Percentiles rank a stretch among this genome's conserved stretches.
These are phyloP conservation scores for Silene conica DNA, from an alignment of 148 eudicot genomes.

Conservation along the genomic window DNA sequence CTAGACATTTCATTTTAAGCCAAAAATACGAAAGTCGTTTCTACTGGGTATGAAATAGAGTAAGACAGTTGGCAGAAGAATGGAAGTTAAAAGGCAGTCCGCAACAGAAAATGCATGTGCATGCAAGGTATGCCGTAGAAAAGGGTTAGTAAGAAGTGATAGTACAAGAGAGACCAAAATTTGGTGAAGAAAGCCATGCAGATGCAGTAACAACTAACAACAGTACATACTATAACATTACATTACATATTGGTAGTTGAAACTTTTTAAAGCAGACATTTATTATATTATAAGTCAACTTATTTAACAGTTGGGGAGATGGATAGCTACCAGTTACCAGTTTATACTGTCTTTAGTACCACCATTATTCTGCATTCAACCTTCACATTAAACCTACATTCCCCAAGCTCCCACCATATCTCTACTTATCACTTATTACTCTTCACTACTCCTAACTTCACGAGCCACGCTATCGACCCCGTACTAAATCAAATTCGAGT, in stretches of 20 bases:
- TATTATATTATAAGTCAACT: slow-evolving; percentile 23
- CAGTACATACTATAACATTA: background rate
- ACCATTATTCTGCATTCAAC: slow-evolving; percentile 7
- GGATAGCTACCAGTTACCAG: slow-evolving; percentile 8
- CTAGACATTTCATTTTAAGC: background rate
- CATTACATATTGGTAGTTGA: slow-evolving; percentile 18
- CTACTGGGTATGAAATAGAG: background rate
- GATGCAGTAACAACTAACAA: background rate
- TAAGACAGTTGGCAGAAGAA: background rate
- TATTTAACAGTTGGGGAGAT: slow-evolving; percentile 19
- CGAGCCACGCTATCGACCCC: background rate
- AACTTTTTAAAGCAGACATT: slow-evolving; percentile 7
- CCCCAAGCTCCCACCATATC: slow-evolving; percentile 14
- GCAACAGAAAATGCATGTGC: background rate
- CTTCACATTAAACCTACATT: slow-evolving; percentile 18
- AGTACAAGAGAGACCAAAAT: background rate
- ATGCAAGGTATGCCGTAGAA: background rate
- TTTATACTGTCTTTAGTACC: background rate
- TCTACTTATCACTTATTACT: slow-evolving; percentile 1
- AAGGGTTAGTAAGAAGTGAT: background rate
- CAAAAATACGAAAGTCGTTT: background rate
- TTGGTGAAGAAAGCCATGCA: slow-evolving; percentile 22
- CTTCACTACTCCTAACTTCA: background rate
- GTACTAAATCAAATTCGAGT: background rate
- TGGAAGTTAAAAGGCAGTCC: background rate